A percentile compares a stretch with the other conserved stretches of the same genome.
Evolutionary conservation across 371 early-diverging fungal genomes (phyloP).

Genomic region (Nosema bombycis): DNA sequence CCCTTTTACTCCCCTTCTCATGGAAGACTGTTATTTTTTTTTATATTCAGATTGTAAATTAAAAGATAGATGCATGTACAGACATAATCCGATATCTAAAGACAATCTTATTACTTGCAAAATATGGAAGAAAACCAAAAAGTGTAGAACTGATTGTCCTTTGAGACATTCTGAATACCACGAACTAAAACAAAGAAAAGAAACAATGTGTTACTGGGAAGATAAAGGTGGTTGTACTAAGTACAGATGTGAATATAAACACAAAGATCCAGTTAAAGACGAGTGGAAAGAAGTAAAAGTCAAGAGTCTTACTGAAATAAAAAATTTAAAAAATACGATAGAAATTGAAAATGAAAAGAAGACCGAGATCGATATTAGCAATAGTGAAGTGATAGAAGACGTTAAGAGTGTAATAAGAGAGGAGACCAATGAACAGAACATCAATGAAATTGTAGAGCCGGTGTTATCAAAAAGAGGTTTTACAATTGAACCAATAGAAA

Average conservation of each 20-base stretch:
- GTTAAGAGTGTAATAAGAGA: not conserved
- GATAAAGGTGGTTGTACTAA: slow-evolving; percentile 59
- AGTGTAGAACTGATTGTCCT: slow-evolving; percentile 59
- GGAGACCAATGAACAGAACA: not conserved
- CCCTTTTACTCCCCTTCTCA: slow-evolving; percentile 33
- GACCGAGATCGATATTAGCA: slow-evolving; percentile 22
- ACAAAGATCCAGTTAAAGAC: slow-evolving; percentile 49
- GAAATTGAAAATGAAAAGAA: slow-evolving; percentile 3
- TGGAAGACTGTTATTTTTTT: slow-evolving; percentile 66
- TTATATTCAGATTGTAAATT: slow-evolving; percentile 62
- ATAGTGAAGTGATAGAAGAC: slow-evolving; percentile 14
- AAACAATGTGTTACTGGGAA: slow-evolving; percentile 64
- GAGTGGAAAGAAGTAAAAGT: slow-evolving; percentile 54
- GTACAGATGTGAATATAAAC: slow-evolving; percentile 62
- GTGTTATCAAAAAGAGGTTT: not conserved
- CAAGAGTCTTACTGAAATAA: slow-evolving; percentile 13
- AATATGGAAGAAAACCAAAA: slow-evolving; percentile 53
- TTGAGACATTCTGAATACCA: slow-evolving; percentile 64
- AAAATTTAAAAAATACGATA: not conserved
- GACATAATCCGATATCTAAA: slow-evolving; percentile 61
- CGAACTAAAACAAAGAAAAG: slow-evolving; percentile 51
- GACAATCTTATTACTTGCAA: slow-evolving; percentile 55
- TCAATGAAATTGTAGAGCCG: not conserved
- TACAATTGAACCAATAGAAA: not conserved
- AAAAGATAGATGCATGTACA: slow-evolving; percentile 54